phyloP scores from a whole-genome alignment of 1,284 basidiomycete species.

The Malassezia furfur region DNA sequence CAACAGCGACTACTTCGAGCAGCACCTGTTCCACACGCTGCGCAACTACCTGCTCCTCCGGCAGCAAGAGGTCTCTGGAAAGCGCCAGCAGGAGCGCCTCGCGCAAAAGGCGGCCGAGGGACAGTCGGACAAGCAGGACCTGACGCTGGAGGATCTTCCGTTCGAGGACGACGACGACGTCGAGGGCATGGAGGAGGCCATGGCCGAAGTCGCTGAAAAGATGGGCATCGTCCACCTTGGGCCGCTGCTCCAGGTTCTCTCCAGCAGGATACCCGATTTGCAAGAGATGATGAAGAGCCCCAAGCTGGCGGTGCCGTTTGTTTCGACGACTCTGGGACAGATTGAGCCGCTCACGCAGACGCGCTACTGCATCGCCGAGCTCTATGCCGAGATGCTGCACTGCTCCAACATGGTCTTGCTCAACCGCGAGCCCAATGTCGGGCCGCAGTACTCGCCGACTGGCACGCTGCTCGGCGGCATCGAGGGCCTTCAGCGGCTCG shows the following conservation, averaged over 20 bases:
- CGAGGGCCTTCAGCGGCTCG: slow-evolving; percentile 45
- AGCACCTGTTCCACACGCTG: slow-evolving; percentile 90
- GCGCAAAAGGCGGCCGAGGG: background rate
- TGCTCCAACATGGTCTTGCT: slow-evolving; percentile 96
- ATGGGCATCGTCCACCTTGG: slow-evolving; percentile 92
- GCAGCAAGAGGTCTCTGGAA: slow-evolving; percentile 57
- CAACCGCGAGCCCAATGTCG: slow-evolving; percentile 57
- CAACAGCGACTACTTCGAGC: slow-evolving; percentile 97
- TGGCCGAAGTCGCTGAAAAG: slow-evolving; percentile 75
- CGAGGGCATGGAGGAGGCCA: slow-evolving; percentile 61
- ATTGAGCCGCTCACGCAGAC: slow-evolving; percentile 81
- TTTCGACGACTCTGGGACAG: slow-evolving; percentile 22
- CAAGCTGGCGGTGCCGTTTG: slow-evolving; percentile 60
- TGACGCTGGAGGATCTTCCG: slow-evolving; percentile 10
- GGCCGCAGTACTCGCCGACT: slow-evolving; percentile 39
- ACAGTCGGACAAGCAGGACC: slow-evolving; percentile 19
- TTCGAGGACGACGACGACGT: slow-evolving; percentile 38
- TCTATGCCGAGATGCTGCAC: slow-evolving; percentile 92
- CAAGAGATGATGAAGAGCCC: slow-evolving; percentile 65
- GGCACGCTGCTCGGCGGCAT: slow-evolving; percentile 43
- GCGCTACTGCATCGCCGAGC: slow-evolving; percentile 90
- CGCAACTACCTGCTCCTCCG: slow-evolving; percentile 79
- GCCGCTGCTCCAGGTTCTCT: slow-evolving; percentile 67
- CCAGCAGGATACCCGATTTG: slow-evolving; percentile 62
- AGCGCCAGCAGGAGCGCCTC: slow-evolving; percentile 18